phyloP scores from a whole-genome alignment of 192 early-diverging fungal species.

The Chytriomyces hyalinus region DNA sequence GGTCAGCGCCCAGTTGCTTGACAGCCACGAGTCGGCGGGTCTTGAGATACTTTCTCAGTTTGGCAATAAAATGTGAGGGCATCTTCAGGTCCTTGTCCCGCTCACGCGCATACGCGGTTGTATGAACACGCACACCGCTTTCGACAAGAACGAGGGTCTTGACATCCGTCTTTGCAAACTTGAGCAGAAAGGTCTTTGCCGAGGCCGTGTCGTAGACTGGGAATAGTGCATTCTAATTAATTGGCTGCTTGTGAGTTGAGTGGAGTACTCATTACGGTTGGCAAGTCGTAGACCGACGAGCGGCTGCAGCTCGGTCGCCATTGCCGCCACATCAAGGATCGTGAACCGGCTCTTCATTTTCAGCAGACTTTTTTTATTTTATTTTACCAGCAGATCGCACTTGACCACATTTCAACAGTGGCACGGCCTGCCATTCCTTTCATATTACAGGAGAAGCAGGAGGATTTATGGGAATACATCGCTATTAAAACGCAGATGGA shows the following conservation, averaged over 20 bases:
- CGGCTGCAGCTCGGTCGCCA: slow-evolving; percentile 72
- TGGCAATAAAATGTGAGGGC: slow-evolving; percentile 86
- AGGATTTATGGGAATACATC: too few relatives aligned
- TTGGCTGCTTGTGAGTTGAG: neutral
- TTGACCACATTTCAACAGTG: too few relatives aligned
- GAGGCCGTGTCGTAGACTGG: slow-evolving; percentile 88
- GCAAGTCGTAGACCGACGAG: slow-evolving; percentile 87
- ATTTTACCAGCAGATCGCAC: neutral
- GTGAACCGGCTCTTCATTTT: slow-evolving; percentile 77
- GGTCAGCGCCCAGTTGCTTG: slow-evolving; percentile 86
- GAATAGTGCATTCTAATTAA: neutral
- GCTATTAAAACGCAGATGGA: too few relatives aligned
- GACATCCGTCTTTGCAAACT: slow-evolving; percentile 87
- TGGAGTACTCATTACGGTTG: slow-evolving; percentile 54
- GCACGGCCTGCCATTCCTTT: too few relatives aligned
- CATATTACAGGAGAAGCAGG: too few relatives aligned
- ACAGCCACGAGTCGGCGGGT: slow-evolving; percentile 78
- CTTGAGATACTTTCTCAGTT: slow-evolving; percentile 92
- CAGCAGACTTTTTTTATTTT: neutral
- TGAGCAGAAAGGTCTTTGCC: slow-evolving; percentile 85
- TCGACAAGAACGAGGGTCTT: slow-evolving; percentile 92
- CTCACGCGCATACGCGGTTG: slow-evolving; percentile 86
- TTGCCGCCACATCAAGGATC: slow-evolving; percentile 84
- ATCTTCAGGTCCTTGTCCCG: slow-evolving; percentile 66
- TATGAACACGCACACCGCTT: slow-evolving; percentile 91